Evolutionary conservation across 495 filamentous ascomycete species (phyloP), one percentile per base, ranked within the genome.

Genomic region (Aspergillus saccharolyticus): DNA sequence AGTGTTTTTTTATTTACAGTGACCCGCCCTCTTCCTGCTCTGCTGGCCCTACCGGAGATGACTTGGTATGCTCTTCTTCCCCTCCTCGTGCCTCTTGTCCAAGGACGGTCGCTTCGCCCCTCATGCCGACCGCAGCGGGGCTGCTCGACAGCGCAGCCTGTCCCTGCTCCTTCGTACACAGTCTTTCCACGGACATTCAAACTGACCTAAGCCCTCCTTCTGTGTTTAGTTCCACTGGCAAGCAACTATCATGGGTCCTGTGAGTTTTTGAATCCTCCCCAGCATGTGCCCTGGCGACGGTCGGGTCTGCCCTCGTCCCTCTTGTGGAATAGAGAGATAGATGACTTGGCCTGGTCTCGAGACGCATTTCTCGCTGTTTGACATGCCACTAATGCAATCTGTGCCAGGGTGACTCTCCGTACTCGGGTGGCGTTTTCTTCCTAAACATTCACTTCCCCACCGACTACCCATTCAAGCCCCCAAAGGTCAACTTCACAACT

Each of bases 401-500:
- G 1, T 28, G 10, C 64, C 63, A 90, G 90, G 81, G 85, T 72
- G 94, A 98, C 76, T 95, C 89, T 58, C 94, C 94, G 74, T 98
- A 97, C 81, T 89, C 90, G 17, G 89, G 91, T 66, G 94, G 94
- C 64, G 93, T 98, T 62, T 98, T 98, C 84, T 98, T 98, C 85
- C 81, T 98, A 53, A 84, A 87, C 57, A 98, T 98, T 67, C 90
- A 96, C 78, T 98, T 98, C 83, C 94, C 94, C 61, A 98, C 94
- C 79, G 94, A 98, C 81, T 98, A 98, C 76, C 94, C 94, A 4
- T 98, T 98, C 85, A 98, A 98, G 85, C 95, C 94, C 43, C 94
- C 94, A 54, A 98, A 98, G 84, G 94, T 98, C 77, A 97, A 97
- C 86, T 98, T 98, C 83, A 97, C 90, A 59, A 98, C 94, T 53